Evolutionary conservation across 108 stramenopile genomes (phyloP), one percentile per base, ranked within the genome.

Genomic region (Skeletonema costatum): DNA sequence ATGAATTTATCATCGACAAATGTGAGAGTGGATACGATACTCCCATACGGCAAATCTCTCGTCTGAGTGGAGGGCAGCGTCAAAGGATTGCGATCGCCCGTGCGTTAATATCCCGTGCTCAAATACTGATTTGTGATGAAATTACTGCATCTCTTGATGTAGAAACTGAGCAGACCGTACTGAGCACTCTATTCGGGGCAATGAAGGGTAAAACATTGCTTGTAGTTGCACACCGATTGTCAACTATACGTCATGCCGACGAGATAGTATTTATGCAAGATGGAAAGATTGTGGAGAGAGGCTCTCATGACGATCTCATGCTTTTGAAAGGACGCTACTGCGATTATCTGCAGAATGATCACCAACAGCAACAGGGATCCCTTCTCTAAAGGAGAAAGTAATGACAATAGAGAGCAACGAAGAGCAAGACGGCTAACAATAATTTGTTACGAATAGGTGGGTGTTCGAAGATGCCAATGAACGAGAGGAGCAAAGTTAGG

Each of bases 1-100:
- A 94, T 74, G 87, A 91, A 42, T 95, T 95, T 75, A 90, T 95
- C 44, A 63, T 12, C 12, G 64, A 50, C 50, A 61, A 74, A 16
- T 88, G 87, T 56, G 86, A 88, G 9, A 44, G 88, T 14, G 83
- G 88, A 32, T 97, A 89, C 68, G 85, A 93, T 44, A 97, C 96
- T 1, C 66, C 94, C 82, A 56, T 92, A 71, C 75, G 88, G 46
- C 81, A 88, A 59, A 74, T 85, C 16, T 63, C 74, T 14, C 70
- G 70, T 25, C 59, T 79, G 2, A 77, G 71, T 42, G 96, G 93
- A 8, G 95, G 98, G 0, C 96, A 98, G 79, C 90, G 93, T 60
- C 98, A 98, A 75, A 84, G 98, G 31, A 84, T 98, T 31, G 91
- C 93, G 21, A 95, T 97, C 35, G 95, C 97, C 9, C 84, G 97